Evolutionary conservation across 2,329 filamentous ascomycete species (phyloP).

Genomic region (Dactylellina drechsleri): DNA sequence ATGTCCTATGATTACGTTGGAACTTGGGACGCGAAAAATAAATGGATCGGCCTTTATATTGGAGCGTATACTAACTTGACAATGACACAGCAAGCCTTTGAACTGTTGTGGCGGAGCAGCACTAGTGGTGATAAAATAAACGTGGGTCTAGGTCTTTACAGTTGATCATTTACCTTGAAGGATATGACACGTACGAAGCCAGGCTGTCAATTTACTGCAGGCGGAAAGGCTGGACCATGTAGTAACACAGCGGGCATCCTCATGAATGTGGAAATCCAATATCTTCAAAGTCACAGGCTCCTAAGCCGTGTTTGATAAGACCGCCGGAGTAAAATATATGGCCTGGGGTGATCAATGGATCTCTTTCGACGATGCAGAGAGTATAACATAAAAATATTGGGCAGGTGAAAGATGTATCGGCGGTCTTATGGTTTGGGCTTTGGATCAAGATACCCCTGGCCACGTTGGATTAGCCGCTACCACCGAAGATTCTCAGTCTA

Average conservation of each 20-base stretch:
- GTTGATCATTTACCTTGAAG: conserved; percentile 56
- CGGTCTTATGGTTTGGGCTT: conserved; percentile 59
- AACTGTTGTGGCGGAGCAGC: conserved; percentile 59
- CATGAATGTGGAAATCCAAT: background rate
- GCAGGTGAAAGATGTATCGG: conserved; percentile 58
- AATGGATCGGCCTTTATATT: conserved; percentile 37
- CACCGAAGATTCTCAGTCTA: no score
- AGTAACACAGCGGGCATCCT: conserved; percentile 1
- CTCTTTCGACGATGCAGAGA: conserved; percentile 53
- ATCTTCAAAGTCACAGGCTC: background rate
- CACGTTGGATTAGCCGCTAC: no score
- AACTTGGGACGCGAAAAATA: conserved; percentile 34
- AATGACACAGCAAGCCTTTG: conserved; percentile 59
- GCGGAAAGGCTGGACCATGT: conserved; percentile 17
- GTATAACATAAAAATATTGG: conserved; percentile 58
- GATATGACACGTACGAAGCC: conserved; percentile 56
- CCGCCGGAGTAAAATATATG: conserved; percentile 33
- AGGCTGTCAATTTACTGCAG: conserved; percentile 56
- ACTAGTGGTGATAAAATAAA: conserved; percentile 43
- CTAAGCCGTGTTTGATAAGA: conserved; percentile 12
- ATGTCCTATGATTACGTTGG: no score
- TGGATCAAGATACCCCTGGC: no score
- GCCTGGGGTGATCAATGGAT: conserved; percentile 37
- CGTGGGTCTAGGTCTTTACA: conserved; percentile 56
- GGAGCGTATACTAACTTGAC: conserved; percentile 59